phyloP scores from a whole-genome alignment of 331 rosid genomes.

The Pyrus hybrid region DNA sequence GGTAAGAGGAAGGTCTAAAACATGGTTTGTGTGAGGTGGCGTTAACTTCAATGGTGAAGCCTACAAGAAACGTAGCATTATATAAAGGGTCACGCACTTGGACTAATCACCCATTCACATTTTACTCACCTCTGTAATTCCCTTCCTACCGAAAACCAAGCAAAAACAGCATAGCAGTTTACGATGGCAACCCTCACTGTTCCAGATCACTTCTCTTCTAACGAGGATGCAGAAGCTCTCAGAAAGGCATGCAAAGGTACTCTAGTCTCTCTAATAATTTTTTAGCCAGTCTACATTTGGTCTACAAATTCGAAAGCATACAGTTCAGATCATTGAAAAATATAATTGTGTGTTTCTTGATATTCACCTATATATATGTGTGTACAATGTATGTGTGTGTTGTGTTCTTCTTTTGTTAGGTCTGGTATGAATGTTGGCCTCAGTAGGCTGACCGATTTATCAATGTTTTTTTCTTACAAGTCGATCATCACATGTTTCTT shows the following conservation, averaged over 20 bases:
- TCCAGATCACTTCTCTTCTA: slow-evolving; percentile 18
- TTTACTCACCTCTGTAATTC: background rate
- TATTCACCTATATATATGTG: background rate
- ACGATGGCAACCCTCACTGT: slow-evolving; percentile 47
- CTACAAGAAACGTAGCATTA: background rate
- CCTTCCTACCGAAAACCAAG: background rate
- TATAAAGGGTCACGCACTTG: background rate
- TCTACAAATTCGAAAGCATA: background rate
- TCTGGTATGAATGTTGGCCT: background rate
- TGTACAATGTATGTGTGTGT: background rate
- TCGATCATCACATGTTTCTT: background rate
- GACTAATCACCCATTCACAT: background rate
- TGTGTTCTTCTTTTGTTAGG: background rate
- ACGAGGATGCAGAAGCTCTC: slow-evolving; percentile 52
- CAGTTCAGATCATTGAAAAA: too few species aligned
- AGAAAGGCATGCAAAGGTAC: slow-evolving; percentile 51
- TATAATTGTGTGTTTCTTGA: background rate
- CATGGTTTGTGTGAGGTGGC: slow-evolving; percentile 18
- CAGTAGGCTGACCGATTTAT: background rate
- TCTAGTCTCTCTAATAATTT: background rate
- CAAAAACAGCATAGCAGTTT: background rate
- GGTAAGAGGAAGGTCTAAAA: background rate
- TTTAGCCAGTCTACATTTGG: background rate
- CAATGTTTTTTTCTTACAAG: background rate
- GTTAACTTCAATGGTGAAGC: slow-evolving; percentile 19